A percentile compares a stretch with the other conserved stretches of the same genome.
phyloP scores from a whole-genome alignment of 129 eudicot species.

The Tanacetum coccineum region DNA sequence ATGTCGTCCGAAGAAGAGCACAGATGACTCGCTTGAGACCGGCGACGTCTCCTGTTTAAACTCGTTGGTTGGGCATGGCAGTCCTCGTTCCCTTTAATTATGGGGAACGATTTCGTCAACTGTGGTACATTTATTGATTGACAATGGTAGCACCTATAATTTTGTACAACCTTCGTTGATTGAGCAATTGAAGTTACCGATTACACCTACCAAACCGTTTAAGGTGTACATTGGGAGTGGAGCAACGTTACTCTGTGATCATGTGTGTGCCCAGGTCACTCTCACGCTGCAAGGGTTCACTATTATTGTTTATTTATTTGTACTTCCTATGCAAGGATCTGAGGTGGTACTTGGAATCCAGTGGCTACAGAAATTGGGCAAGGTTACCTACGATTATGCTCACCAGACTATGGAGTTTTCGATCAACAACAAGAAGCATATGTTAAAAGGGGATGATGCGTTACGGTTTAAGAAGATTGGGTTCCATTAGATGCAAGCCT shows the following conservation, averaged over 20 bases:
- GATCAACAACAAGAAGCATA: neutral
- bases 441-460: neutral
- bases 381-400: neutral
- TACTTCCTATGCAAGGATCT: conserved; percentile 1
- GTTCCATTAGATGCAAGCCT: neutral
- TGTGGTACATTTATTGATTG: neutral
- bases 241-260: neutral
- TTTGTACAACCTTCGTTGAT: neutral
- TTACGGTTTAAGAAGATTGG: neutral
- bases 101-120: neutral
- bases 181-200: neutral
- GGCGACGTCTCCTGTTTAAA: neutral
- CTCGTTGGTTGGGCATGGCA: neutral
- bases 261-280: neutral
- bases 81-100: neutral
- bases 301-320: conserved; percentile 2
- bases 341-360: neutral
- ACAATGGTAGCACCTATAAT: neutral
- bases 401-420: neutral
- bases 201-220: neutral
- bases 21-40: neutral
- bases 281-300: neutral
- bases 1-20: neutral
- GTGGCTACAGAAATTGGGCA: conserved; percentile 7
- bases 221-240: neutral